Evolutionary conservation across 1,139 yeast genomes (phyloP).

Genomic region (Arxiozyma slooffiae): DNA sequence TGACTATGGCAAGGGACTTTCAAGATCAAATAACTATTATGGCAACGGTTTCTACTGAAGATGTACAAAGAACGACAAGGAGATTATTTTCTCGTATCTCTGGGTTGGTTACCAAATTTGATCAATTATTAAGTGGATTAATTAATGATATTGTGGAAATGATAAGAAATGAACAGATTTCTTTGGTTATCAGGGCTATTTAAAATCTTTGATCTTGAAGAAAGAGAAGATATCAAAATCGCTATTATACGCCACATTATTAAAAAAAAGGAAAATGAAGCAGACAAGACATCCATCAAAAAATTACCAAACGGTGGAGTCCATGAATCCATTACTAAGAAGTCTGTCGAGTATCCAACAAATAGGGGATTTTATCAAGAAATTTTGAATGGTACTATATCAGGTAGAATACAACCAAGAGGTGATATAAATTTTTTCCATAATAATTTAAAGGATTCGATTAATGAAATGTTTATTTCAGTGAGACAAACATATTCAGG

Average conservation of each 20-base stretch:
- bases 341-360: slow-evolving; percentile 21
- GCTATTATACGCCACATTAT: slow-evolving; percentile 41
- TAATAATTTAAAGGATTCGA: slow-evolving; percentile 48
- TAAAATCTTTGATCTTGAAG: slow-evolving; percentile 72
- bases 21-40: slow-evolving; percentile 60
- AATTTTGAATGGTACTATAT: slow-evolving; percentile 32
- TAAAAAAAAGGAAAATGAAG: slow-evolving; percentile 29
- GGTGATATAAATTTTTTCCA: slow-evolving; percentile 59
- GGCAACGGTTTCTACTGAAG: slow-evolving; percentile 50
- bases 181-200: slow-evolving; percentile 63
- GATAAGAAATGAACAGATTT: slow-evolving; percentile 54
- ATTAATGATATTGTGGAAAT: slow-evolving; percentile 60
- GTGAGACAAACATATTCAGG: slow-evolving; percentile 53
- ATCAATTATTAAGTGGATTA: slow-evolving; percentile 53
- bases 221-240: slow-evolving; percentile 61
- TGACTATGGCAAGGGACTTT: slow-evolving; percentile 67
- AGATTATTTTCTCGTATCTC: slow-evolving; percentile 45
- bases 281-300: slow-evolving; percentile 24
- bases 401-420: slow-evolving; percentile 42
- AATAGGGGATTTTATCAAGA: slow-evolving; percentile 29
- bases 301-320: slow-evolving; percentile 20
- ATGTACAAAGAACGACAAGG: slow-evolving; percentile 56
- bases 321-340: neutral
- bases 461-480: slow-evolving; percentile 56
- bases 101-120: slow-evolving; percentile 48